Evolutionary conservation across 176 grass and related monocot species (phyloP), one percentile per base, ranked within the genome.

Genomic region (Phoenix roebelenii): DNA sequence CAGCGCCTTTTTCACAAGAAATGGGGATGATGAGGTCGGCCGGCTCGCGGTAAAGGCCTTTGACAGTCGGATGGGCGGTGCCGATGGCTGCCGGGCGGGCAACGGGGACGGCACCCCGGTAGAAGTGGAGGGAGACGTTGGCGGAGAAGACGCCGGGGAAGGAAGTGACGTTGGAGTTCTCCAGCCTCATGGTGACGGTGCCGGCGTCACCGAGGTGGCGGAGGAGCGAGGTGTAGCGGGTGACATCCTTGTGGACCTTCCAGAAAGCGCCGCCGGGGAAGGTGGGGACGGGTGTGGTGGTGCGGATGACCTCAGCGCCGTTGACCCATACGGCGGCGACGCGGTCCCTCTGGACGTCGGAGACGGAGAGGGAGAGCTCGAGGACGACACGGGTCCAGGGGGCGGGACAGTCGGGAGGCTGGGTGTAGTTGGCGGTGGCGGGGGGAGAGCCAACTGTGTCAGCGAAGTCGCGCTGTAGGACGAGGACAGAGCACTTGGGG

Each of bases 61-160:
- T 54, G 16, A 55, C 51, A 9, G 23, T 16, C 7, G 64, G 64
- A 1, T 25, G 50, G 22, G 12, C 25, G 51, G 17, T 18, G 64
- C n/a, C n/a, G 5, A 4, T 18, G 9, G 7, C 6, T 4, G 23
- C 5, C 7, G 50, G 10, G 3, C 58, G 28, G 4, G 24, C 15
- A 20, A 2, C 3, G 10, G 24, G 18, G 24, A 55, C 16, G 3
- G 22, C 19, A 5, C 51, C 64, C 0, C 64, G 15, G 50, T 67
- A 67, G 51, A 54, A 67, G 64, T 67, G 64, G 23, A 67, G 49
- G 23, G 64, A 54, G 24, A 67, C 51, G n/a, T 67, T 55, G 50
- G 51, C 64, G 17, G 51, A 5, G 50, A 53, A 30, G 16, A 54
- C 23, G 24, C 24, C 64, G 50, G 64, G 5, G 16, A 25, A 15